phyloP scores from a whole-genome alignment of 768 basidiomycete species.

The Hericium rajendrae region DNA sequence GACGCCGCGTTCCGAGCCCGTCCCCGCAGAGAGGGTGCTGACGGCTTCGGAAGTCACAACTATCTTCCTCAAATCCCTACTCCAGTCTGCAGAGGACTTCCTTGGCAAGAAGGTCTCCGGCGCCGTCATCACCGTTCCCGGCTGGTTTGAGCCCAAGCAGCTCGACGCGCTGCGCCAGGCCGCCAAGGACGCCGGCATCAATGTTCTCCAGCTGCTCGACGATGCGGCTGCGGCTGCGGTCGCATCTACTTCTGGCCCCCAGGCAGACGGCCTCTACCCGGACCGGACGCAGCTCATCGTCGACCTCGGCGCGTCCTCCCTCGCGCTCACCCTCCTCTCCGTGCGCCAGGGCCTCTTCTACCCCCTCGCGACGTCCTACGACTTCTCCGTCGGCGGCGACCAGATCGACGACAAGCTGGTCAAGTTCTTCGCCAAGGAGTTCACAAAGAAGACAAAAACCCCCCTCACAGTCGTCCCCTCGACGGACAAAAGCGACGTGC shows the following conservation, averaged over 20 bases:
- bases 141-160: slow-evolving; percentile 63
- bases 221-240: slow-evolving; percentile 74
- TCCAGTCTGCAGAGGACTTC: slow-evolving; percentile 85
- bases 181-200: slow-evolving; percentile 71
- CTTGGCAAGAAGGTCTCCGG: slow-evolving; percentile 70
- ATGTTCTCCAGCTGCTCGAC: slow-evolving; percentile 79
- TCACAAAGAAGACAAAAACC: slow-evolving; percentile 90
- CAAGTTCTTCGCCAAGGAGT: slow-evolving; percentile 90
- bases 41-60: slow-evolving; percentile 77
- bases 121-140: slow-evolving; percentile 77
- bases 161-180: slow-evolving; percentile 63
- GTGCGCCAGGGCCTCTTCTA: slow-evolving; percentile 68
- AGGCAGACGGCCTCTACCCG: slow-evolving; percentile 29
- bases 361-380: slow-evolving; percentile 42
- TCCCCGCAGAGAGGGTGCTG: slow-evolving; percentile 55
- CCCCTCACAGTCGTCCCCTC: slow-evolving; percentile 57
- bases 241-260: slow-evolving; percentile 28
- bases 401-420: slow-evolving; percentile 75
- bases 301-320: slow-evolving; percentile 71
- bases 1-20: slow-evolving; percentile 68
- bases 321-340: slow-evolving; percentile 60
- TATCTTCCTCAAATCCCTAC: slow-evolving; percentile 76
- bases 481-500: slow-evolving; percentile 50
- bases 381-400: slow-evolving; percentile 48
- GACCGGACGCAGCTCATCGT: slow-evolving; percentile 78